A percentile compares a stretch with the other conserved stretches of the same genome.
Conservation (phyloP, 1,284 basidiomycete genomes). For the Ustilago lituana region DNA sequence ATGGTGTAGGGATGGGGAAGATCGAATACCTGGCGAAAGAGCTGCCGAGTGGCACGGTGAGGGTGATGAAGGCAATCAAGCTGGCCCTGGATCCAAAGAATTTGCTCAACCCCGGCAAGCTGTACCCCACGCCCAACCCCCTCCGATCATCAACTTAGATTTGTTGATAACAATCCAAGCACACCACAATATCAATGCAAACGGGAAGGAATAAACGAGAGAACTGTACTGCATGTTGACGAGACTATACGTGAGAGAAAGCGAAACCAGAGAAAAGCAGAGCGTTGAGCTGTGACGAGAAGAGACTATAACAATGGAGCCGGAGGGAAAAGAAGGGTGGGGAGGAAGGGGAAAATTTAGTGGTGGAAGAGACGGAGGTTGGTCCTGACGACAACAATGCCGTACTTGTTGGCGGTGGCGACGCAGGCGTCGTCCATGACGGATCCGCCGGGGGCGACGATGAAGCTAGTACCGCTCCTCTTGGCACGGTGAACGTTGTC, state of each 20-base stretch:
- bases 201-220: neutral
- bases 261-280: neutral
- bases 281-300: conserved; percentile 14
- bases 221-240: conserved; percentile 23
- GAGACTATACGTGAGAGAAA: conserved; percentile 8
- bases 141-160: too few species aligned
- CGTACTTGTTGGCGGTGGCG: conserved; percentile 61
- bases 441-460: conserved; percentile 92
- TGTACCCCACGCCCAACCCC: conserved; percentile 25
- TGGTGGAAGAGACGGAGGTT: conserved; percentile 66
- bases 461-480: conserved; percentile 88
- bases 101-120: conserved; percentile 60
- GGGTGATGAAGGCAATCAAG: conserved; percentile 57
- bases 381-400: conserved; percentile 65
- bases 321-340: neutral
- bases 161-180: too few species aligned
- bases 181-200: too few species aligned
- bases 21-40: conserved; percentile 53
- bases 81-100: conserved; percentile 53
- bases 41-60: conserved; percentile 49
- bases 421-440: conserved; percentile 83
- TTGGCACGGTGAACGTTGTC: conserved; percentile 95
- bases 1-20: conserved; percentile 60
- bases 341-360: conserved; percentile 23
- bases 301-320: neutral